phyloP scores from a whole-genome alignment of 2,329 filamentous ascomycete species.

The Fonsecaea nubica region DNA sequence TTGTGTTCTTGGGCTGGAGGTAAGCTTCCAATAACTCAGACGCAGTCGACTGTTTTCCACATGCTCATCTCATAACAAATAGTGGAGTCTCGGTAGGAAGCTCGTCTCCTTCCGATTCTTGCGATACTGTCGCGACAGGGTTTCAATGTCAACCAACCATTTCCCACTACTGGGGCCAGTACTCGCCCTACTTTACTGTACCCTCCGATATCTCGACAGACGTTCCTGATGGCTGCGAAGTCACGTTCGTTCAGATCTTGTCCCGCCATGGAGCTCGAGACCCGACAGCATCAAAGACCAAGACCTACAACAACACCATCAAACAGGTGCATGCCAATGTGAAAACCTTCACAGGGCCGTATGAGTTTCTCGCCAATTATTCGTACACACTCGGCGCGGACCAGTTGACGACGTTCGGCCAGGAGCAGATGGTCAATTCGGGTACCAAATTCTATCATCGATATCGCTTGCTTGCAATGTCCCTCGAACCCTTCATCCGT shows the following conservation, averaged over 20 bases:
- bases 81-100: background rate
- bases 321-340: slow-evolving; percentile 11
- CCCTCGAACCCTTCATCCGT: slow-evolving; percentile 11
- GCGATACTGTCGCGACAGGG: slow-evolving; percentile 5
- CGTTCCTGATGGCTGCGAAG: slow-evolving; percentile 5
- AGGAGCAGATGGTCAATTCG: slow-evolving; percentile 15
- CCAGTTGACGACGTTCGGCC: slow-evolving; percentile 18
- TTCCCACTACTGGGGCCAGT: slow-evolving; percentile 22
- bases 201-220: slow-evolving; percentile 14
- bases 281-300: slow-evolving; percentile 17
- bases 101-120: background rate
- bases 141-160: slow-evolving; percentile 16
- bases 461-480: slow-evolving; percentile 5
- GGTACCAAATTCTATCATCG: slow-evolving; percentile 19
- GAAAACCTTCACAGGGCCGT: slow-evolving; percentile 7
- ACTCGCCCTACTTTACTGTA: slow-evolving; percentile 16
- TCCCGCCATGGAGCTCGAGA: slow-evolving; percentile 19
- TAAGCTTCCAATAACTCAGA: background rate
- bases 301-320: slow-evolving; percentile 14
- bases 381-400: slow-evolving; percentile 19
- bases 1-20: slow-evolving; percentile 12
- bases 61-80: background rate
- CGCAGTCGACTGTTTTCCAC: background rate
- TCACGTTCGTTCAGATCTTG: slow-evolving; percentile 16
- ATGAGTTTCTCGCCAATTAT: slow-evolving; percentile 14